phyloP scores from a whole-genome alignment of 305 asterid species.

The Fraxinus baroniana region DNA sequence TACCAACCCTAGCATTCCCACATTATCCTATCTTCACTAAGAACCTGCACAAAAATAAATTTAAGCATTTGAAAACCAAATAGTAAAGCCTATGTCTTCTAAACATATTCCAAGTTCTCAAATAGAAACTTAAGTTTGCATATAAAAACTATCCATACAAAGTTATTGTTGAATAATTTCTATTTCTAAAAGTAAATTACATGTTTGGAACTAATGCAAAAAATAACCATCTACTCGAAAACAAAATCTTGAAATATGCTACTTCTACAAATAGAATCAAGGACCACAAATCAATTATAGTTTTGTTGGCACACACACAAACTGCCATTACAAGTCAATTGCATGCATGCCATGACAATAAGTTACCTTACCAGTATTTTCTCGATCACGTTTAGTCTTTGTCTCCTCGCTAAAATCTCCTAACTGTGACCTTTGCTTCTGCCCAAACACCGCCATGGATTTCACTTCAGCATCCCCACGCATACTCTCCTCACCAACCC shows the following conservation, averaged over 20 bases:
- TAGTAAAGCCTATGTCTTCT: neutral
- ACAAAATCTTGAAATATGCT: neutral
- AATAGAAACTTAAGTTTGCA: neutral
- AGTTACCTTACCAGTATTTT: constrained; percentile 71
- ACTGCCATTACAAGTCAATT: constrained; percentile 3
- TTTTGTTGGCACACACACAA: neutral
- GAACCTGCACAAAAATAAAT: neutral
- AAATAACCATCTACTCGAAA: neutral
- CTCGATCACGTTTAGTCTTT: constrained; percentile 64
- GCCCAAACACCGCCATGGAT: constrained; percentile 36
- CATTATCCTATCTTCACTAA: neutral
- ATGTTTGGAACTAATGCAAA: neutral
- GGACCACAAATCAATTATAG: neutral
- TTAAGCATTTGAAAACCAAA: neutral
- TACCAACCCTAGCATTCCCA: neutral
- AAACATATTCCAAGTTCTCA: neutral
- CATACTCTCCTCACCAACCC: constrained; percentile 55
- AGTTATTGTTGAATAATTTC: neutral
- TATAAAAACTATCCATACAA: neutral
- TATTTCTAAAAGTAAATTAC: neutral
- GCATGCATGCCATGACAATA: constrained; percentile 24
- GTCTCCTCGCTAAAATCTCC: constrained; percentile 64
- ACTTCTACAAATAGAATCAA: neutral
- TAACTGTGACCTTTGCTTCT: constrained; percentile 50
- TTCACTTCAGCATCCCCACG: constrained; percentile 49